Evolutionary conservation across 495 filamentous ascomycete genomes (phyloP), one percentile per base, ranked within the genome.

Genomic region (Hypomontagnella monticulosa): DNA sequence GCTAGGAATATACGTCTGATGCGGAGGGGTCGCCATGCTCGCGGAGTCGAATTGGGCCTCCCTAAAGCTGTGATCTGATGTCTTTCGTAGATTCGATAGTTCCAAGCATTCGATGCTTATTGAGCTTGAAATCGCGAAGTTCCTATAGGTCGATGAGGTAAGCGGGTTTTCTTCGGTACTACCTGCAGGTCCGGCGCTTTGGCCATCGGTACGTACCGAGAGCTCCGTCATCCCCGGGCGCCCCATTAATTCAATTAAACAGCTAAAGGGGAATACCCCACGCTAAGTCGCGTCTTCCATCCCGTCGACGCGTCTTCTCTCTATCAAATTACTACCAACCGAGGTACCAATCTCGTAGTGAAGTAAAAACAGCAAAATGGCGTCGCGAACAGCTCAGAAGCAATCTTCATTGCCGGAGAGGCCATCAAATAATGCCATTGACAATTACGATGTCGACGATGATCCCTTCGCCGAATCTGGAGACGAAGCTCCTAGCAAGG

Each of bases 361-460:
- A 16, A 36, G 12, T 9, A 40, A 33, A 47, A 27, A 38, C 48
- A 51, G 16, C n/a, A 23, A 40, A 64, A 74, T 72, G 69, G 53
- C 66, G 14, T 57, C 71, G 8, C 53, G 49, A 69, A 15, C 34
- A 55, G 63, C 38, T 19, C 57, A 56, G 8, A 51, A 49, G 23
- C 12, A 42, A 0, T 27, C 62, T 38, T 42, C 57, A 16, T 33
- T 52, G n/a, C n/a, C 65, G 12, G 32, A 55, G 18, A 61, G 48
- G 27, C 58, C 61, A 1, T 15, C 19, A 11, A 66, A 60, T 75
- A 83, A 90, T 61, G 87, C 88, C 65, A 80, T 93, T 12, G 89
- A 92, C 68, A 84, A 91, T 69, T 92, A 93, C 70, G 88, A 90
- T 71, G 79, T 84, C 18, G 83, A 84, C 53, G 72, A 87, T 30